Base-by-base conservation (phyloP, 2,329 filamentous ascomycete species). In the Capronia coronata region DNA sequence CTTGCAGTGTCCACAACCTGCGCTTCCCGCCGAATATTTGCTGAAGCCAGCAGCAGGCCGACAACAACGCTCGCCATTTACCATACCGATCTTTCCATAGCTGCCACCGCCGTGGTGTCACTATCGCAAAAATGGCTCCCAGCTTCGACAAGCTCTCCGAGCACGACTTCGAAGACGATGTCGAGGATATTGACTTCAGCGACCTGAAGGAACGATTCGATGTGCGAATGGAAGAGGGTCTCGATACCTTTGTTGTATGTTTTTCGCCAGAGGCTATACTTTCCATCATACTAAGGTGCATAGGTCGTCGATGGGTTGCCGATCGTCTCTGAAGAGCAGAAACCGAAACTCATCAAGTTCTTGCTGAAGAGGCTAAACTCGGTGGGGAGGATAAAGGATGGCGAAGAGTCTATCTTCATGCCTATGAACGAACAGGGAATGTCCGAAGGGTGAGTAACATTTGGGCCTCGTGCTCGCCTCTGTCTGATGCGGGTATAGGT, bases 301-400 rank as follows among this genome's bases (percentile, higher is more conserved):
- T 41, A 58, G 55, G 90, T 97, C 56, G 80, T 97, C 67, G 93
- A 98, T 70, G 93, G 93, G 59, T 81, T 98, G 37, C 93, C 93
- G 59, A 75, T 85, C 58, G 91, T 98, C 58, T 87, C 77, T 51
- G 87, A 90, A 68, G 91, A 93, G 43, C 90, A 86, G 75, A 91
- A 89, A 75, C 82, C 86, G 53, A 97, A 95, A 77, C 82, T 98
- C 55, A 77, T 95, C 70, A 97, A 97, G 73, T 97, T 97, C 71
- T 75, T 98, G 72, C 75, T 94, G 69, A 88, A 90, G 75, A 96
- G 94, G 76, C 76, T 98, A 63, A 90, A 85, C 72, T 76, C 82
- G 53, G 87, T 90, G 56, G 93, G 91, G 60, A 43, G 49, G 21
- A 55, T 59, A 46, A 86, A 79, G 71, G 86, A 87, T 59, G 82